Evolutionary conservation across 371 early-diverging fungal genomes (phyloP).

Genomic region (Massospora cicadina): DNA sequence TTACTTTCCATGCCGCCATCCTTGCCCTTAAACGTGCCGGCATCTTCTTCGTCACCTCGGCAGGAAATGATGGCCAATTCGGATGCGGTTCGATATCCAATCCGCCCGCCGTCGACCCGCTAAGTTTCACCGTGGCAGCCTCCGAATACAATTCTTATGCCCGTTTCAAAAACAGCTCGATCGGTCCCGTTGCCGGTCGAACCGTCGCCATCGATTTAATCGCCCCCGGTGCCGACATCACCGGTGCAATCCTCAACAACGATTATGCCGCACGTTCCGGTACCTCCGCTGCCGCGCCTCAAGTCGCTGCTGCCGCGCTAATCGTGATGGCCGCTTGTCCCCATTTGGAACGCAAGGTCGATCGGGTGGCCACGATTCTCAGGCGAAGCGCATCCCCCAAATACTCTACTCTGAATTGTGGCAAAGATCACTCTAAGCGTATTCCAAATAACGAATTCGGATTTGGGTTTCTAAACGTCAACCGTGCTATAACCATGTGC

Average conservation of each 20-base stretch:
- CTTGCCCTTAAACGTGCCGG: conserved; percentile 1
- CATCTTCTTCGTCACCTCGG: conserved; percentile 5
- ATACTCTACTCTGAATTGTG: not conserved
- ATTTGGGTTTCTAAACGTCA: conserved; percentile 1
- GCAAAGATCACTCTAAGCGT: not conserved
- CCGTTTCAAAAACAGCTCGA: not conserved
- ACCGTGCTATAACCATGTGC: not conserved
- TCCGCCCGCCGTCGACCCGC: conserved; percentile 8
- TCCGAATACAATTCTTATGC: not conserved
- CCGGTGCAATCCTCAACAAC: conserved; percentile 16
- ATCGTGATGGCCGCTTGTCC: conserved; percentile 10
- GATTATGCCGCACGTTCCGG: conserved; percentile 15
- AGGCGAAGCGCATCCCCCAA: conserved; percentile 1
- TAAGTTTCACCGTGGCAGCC: not conserved
- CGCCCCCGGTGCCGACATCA: conserved; percentile 22
- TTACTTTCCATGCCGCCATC: not conserved
- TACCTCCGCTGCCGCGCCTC: conserved; percentile 59
- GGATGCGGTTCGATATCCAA: conserved; percentile 3
- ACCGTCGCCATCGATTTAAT: conserved; percentile 9
- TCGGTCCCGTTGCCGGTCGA: not conserved
- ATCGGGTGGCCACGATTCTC: not conserved
- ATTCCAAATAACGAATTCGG: conserved; percentile 9
- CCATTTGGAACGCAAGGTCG: conserved; percentile 1
- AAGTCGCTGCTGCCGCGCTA: conserved; percentile 51
- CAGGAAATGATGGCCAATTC: conserved; percentile 1